These are phyloP conservation scores for Vitis rupestris DNA, from an alignment of 164 flowering plant species.

Conservation along the genomic window DNA sequence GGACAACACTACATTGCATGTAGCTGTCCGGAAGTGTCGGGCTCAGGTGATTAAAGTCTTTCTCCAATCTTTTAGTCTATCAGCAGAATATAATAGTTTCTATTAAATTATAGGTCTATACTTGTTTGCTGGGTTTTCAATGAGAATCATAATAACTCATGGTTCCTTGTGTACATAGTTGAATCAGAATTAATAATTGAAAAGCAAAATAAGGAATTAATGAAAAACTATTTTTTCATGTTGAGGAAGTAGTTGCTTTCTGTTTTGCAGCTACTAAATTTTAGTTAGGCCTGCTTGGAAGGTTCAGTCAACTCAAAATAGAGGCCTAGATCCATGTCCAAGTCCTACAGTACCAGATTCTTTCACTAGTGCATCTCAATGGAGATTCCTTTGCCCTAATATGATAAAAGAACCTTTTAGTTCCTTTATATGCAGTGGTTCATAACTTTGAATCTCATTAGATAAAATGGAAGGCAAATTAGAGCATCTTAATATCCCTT, in stretches of 20 bases:
- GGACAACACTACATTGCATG: conserved; percentile 45
- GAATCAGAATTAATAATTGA: no score
- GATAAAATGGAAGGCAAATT: not conserved
- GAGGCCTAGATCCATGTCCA: not conserved
- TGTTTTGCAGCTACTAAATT: no score
- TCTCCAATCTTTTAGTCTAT: not conserved
- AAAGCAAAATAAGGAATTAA: no score
- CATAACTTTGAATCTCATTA: not conserved
- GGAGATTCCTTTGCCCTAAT: not conserved
- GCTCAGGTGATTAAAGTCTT: conserved; percentile 26
- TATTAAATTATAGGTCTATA: not conserved
- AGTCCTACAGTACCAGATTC: not conserved
- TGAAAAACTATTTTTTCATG: no score
- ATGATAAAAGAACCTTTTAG: not conserved
- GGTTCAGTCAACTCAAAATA: not conserved
- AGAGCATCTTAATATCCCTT: not conserved
- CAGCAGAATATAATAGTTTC: not conserved
- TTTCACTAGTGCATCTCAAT: not conserved
- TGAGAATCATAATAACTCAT: not conserved
- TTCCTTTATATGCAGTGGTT: not conserved
- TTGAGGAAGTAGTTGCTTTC: no score
- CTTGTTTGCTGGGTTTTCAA: not conserved
- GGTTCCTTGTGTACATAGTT: no score
- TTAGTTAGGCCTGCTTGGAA: no score
- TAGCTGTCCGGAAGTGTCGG: conserved; percentile 42